A percentile compares a stretch with the other conserved stretches of the same genome.
Evolutionary conservation across 805 yeast species (phyloP).

Genomic region (Saccharomycopsis javanensis): DNA sequence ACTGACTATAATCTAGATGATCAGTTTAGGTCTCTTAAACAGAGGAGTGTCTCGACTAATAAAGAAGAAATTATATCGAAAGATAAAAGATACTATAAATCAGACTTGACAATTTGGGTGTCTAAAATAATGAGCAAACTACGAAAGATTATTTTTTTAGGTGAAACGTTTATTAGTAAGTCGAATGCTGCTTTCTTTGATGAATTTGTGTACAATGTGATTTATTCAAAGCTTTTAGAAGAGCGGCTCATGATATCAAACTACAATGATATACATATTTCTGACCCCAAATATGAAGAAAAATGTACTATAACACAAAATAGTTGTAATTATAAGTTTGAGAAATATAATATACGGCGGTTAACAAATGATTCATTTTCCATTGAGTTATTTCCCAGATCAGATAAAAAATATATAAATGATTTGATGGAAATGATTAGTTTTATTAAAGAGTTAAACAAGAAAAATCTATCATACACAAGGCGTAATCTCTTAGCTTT

Average conservation of each 20-base stretch:
- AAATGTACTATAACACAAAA: neutral
- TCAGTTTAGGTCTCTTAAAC: neutral
- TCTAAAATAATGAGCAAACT: neutral
- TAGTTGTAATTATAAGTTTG: neutral
- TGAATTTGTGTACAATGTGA: neutral
- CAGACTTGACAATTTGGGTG: neutral
- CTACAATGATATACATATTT: neutral
- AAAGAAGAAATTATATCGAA: neutral
- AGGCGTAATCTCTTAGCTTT: neutral
- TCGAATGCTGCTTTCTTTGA: neutral
- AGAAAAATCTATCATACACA: neutral
- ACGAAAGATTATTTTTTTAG: neutral
- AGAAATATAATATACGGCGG: neutral
- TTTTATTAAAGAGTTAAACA: neutral
- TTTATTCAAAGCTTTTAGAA: neutral
- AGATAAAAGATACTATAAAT: neutral
- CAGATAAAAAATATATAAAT: neutral
- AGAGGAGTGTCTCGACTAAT: neutral
- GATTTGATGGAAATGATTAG: neutral
- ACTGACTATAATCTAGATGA: neutral
- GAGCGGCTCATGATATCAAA: neutral
- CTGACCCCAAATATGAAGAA: neutral
- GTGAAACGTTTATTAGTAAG: neutral
- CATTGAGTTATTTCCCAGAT: neutral
- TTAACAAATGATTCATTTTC: neutral